A percentile compares a stretch with the other conserved stretches of the same genome.
phyloP scores from a whole-genome alignment of 2,329 filamentous ascomycete species.

The Hypomyces perniciosus region DNA sequence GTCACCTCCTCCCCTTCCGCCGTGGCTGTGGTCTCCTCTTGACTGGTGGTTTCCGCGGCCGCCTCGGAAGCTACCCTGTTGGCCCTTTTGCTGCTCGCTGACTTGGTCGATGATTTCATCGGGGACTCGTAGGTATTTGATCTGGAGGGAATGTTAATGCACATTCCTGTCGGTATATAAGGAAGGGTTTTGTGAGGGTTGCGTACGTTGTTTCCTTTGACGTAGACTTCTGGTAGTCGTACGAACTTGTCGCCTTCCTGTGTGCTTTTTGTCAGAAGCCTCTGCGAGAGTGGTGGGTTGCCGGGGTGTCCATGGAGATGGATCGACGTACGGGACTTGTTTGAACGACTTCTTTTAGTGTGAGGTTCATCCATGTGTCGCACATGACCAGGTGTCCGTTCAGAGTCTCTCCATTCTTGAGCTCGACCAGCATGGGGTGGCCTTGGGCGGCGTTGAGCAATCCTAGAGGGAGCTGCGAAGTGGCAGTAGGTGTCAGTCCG shows the following conservation, averaged over 20 bases:
- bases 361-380: constrained; percentile 99
- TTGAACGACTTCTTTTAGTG: constrained; percentile 93
- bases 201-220: constrained; percentile 92
- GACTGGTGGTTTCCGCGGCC: constrained; percentile 55
- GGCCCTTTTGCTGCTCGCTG: constrained; percentile 82
- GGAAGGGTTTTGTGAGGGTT: background rate
- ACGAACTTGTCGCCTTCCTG: constrained; percentile 91
- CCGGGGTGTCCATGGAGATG: background rate
- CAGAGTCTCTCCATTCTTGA: constrained; percentile 95
- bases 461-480: constrained; percentile 65
- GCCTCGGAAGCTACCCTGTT: constrained; percentile 57
- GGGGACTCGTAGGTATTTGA: constrained; percentile 94
- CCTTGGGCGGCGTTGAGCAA: constrained; percentile 93
- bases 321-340: constrained; percentile 65
- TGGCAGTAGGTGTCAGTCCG: constrained; percentile 33
- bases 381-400: constrained; percentile 95
- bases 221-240: constrained; percentile 86
- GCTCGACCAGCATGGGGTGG: constrained; percentile 95
- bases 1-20: constrained; percentile 46
- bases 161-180: background rate
- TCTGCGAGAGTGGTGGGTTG: background rate
- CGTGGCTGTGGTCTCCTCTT: constrained; percentile 54
- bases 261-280: background rate
- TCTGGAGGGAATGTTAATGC: constrained; percentile 46
- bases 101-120: constrained; percentile 95